Base-by-base conservation (phyloP, 345 rosid genomes). In the Camelina laxa region DNA sequence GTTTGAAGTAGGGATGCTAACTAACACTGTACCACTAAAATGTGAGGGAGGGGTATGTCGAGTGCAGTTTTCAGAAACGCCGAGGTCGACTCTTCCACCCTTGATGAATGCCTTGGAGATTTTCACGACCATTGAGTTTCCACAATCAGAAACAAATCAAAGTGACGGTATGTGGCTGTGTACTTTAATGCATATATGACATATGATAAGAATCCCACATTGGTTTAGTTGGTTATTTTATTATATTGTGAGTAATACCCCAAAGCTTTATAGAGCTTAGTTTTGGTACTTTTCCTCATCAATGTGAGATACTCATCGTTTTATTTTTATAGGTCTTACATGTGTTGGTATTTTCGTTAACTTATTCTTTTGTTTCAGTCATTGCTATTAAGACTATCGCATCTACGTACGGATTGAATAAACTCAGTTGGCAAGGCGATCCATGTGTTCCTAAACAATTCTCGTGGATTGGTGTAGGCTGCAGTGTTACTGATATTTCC, bases 381-480 rank as follows among this genome's bases (percentile, higher is more conserved):
- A 39, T 77, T 65, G 79, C 85, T 7, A 41, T 87, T 0, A 67
- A 9, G 49, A 67, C 49, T 20, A 80, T 84, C 41, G 67, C 80
- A 70, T 61, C 83, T 9, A 27, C 55, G 0, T 82, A 82, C 22
- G 59, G 70, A 14, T 36, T 81, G 56, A 67, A 31, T 9, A 66
- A 51, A 55, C 56, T 22, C 16, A 39, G 60, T 20, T 81, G 81
- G 83, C 81, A 81, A 55, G 86, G 86, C 30, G 87, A 84, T 76
- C 84, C 84, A 45, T 76, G 82, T 30, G 31, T 55, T 12, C 82
- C 80, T 22, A 27, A 8, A 30, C 73, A 4, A 17, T 57, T 60
- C 19, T 0, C 2, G 38, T 81, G 84, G 84, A 45, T 67, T 8
- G 84, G 87, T 12, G 51, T 81, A 11, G 11, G 65, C 36, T 84